Conservation (phyloP, 106 monocot genomes). For the Dioscorea zingiberensis region DNA sequence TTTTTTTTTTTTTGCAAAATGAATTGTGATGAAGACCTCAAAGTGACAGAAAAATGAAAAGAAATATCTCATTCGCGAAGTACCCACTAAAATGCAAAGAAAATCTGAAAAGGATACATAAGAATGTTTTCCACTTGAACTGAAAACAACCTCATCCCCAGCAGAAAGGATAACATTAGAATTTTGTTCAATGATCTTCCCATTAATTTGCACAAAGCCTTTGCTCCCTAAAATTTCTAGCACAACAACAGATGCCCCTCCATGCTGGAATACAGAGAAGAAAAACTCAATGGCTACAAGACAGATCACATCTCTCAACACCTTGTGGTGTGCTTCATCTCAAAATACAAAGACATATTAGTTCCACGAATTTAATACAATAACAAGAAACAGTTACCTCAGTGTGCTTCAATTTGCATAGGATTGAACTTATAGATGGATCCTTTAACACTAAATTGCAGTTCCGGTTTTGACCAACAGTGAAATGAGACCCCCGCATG, state of each 20-base stretch:
- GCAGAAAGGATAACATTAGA: constrained; percentile 44
- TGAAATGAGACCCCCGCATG: constrained; percentile 48
- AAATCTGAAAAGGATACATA: constrained; percentile 78
- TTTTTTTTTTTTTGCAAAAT: neutral
- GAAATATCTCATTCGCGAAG: no score
- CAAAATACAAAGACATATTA: no score
- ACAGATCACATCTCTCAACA: no score
- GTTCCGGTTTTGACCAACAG: constrained; percentile 55
- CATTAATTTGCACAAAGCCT: constrained; percentile 76
- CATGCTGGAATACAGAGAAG: constrained; percentile 28
- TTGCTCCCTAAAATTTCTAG: constrained; percentile 75
- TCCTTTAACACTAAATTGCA: constrained; percentile 57
- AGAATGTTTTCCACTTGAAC: constrained; percentile 72
- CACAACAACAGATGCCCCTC: constrained; percentile 28
- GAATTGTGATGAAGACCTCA: neutral
- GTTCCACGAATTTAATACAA: no score
- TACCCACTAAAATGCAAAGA: no score
- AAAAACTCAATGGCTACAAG: neutral
- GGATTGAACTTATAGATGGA: constrained; percentile 38
- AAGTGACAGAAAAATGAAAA: neutral
- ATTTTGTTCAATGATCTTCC: constrained; percentile 67
- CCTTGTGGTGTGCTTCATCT: no score
- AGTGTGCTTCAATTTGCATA: constrained; percentile 59
- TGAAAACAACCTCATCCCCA: constrained; percentile 94
- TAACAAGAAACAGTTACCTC: constrained; percentile 39